Evolutionary conservation across 495 filamentous ascomycete genomes (phyloP).

Genomic region (Xylaria castorea): DNA sequence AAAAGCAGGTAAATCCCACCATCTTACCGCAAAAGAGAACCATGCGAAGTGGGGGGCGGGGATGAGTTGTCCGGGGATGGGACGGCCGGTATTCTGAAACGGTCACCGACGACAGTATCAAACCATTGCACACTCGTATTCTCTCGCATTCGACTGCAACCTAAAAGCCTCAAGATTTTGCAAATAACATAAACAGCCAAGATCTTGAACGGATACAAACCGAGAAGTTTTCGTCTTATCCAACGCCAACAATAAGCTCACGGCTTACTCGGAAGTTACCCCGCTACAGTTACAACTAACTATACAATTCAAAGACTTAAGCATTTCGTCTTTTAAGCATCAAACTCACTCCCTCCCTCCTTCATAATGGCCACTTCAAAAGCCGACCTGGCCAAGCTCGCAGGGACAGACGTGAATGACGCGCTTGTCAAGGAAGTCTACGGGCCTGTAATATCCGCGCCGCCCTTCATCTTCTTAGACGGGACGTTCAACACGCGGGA

Average conservation of each 20-base stretch:
- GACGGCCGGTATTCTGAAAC: not conserved
- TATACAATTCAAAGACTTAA: not conserved
- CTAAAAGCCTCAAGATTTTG: not conserved
- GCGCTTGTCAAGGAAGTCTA: no score
- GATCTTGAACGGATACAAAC: no score
- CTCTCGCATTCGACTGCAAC: conserved; percentile 1
- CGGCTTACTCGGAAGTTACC: not conserved
- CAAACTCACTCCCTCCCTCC: not conserved
- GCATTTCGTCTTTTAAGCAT: not conserved
- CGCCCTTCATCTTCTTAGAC: conserved; percentile 62
- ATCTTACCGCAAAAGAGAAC: not conserved
- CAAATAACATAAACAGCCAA: not conserved
- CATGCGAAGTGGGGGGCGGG: conserved; percentile 11
- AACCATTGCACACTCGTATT: not conserved
- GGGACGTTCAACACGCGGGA: conserved; percentile 63
- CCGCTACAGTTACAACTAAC: conserved; percentile 3
- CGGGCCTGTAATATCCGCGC: conserved; percentile 41
- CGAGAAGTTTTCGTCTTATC: not conserved
- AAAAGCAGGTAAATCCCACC: not conserved
- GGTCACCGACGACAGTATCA: conserved; percentile 15
- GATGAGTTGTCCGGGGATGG: conserved; percentile 8
- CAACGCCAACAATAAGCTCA: not conserved
- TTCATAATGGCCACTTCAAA: conserved; percentile 37
- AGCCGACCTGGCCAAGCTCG: conserved; percentile 46
- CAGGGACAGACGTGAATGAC: conserved; percentile 44